These are phyloP conservation scores for Ceratobasidium sp. DNA, from an alignment of 1,284 basidiomycete species.

Conservation along the genomic window DNA sequence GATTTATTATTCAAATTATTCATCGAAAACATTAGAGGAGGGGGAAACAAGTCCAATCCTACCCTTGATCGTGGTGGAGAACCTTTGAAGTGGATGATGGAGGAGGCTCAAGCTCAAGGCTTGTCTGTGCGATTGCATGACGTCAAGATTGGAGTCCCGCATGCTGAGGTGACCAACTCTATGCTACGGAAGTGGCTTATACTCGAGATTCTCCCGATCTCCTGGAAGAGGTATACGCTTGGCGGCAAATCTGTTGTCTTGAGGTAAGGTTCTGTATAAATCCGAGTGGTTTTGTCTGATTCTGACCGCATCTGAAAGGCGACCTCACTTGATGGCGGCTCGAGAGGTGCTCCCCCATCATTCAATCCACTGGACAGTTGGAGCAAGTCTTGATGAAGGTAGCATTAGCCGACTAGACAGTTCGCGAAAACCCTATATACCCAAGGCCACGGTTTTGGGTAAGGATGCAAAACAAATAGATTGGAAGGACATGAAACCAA, in stretches of 20 bases:
- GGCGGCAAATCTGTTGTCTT: neutral
- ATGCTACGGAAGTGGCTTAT: neutral
- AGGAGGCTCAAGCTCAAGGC: conserved; percentile 41
- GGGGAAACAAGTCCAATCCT: conserved; percentile 42
- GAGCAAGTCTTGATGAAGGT: neutral
- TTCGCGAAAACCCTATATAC: too few species aligned
- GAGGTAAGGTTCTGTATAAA: neutral
- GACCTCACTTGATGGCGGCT: neutral
- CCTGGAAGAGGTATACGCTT: neutral
- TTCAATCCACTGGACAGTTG: neutral
- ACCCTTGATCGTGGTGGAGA: conserved; percentile 26
- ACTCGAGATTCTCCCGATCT: neutral
- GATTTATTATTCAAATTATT: neutral
- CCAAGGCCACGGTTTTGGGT: too few species aligned
- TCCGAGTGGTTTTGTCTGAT: neutral
- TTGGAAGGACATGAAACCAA: neutral
- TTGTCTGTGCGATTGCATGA: conserved; percentile 18
- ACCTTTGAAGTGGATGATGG: conserved; percentile 44
- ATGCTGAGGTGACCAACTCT: neutral
- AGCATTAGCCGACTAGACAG: too few species aligned
- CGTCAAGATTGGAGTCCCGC: neutral
- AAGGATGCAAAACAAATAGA: neutral
- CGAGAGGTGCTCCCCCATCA: neutral
- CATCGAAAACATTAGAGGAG: conserved; percentile 42
- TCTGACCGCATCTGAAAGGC: neutral